A percentile compares a stretch with the other conserved stretches of the same genome.
These are phyloP conservation scores for Globisporangium polare DNA, from an alignment of 352 stramenopile species.

Conservation along the genomic window DNA sequence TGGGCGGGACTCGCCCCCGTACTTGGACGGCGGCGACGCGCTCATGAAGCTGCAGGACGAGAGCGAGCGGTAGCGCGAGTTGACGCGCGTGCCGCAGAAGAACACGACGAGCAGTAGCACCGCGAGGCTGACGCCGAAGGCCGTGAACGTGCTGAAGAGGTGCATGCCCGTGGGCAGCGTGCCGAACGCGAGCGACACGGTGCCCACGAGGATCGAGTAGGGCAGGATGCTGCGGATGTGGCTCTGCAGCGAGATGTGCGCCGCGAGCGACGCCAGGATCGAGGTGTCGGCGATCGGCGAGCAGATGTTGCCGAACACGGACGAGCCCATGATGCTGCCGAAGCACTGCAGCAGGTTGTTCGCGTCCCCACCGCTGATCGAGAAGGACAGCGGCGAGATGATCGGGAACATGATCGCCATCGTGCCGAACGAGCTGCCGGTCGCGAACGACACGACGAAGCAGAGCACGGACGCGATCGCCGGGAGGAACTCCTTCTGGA, in stretches of 20 bases:
- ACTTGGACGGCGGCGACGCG: conserved; percentile 51
- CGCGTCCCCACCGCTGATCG: conserved; percentile 71
- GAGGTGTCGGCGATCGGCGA: conserved; percentile 93
- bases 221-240: conserved; percentile 84
- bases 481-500: conserved; percentile 75
- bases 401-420: conserved; percentile 94
- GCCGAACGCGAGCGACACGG: conserved; percentile 63
- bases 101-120: conserved; percentile 73
- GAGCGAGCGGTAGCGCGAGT: conserved; percentile 69
- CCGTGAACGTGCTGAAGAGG: conserved; percentile 74
- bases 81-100: conserved; percentile 75
- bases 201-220: conserved; percentile 72
- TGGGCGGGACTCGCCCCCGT: conserved; percentile 44
- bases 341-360: conserved; percentile 87
- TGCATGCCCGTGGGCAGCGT: conserved; percentile 69
- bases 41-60: conserved; percentile 76
- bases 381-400: conserved; percentile 81
- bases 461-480: conserved; percentile 82
- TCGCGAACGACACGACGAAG: conserved; percentile 90
- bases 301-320: conserved; percentile 86
- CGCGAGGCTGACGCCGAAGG: conserved; percentile 71
- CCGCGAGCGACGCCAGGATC: conserved; percentile 83
- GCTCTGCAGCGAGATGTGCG: conserved; percentile 72
- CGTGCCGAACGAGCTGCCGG: conserved; percentile 85
- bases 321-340: conserved; percentile 82